Evolutionary conservation across 306 rosid species (phyloP).

Genomic region (Lupinus albus): DNA sequence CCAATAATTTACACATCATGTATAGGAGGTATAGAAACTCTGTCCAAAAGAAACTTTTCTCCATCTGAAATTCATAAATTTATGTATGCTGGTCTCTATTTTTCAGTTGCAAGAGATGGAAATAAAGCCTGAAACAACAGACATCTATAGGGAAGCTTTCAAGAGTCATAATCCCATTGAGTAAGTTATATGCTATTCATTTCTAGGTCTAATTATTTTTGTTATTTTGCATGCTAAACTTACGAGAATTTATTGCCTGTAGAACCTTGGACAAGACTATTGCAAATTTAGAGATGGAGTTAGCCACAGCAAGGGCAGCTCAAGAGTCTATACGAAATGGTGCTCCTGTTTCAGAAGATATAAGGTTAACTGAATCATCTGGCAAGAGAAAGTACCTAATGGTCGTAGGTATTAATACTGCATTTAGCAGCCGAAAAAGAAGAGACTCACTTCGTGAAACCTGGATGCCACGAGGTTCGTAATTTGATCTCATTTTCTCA

Average conservation of each 20-base stretch:
- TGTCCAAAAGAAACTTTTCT: not conserved
- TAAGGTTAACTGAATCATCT: conserved; percentile 50
- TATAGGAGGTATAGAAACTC: not conserved
- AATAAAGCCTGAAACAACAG: conserved; percentile 62
- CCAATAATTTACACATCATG: not conserved
- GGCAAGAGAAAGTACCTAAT: conserved; percentile 75
- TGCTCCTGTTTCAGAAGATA: conserved; percentile 66
- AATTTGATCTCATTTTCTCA: conserved; percentile 8
- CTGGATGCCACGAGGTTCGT: conserved; percentile 96
- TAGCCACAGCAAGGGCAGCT: conserved; percentile 85
- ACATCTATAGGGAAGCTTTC: conserved; percentile 59
- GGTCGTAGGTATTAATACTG: conserved; percentile 95
- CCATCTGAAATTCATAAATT: not conserved
- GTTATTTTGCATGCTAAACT: conserved; percentile 19
- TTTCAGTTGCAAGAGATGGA: conserved; percentile 76
- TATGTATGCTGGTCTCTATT: conserved; percentile 40
- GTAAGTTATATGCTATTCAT: conserved; percentile 54
- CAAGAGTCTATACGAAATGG: conserved; percentile 76
- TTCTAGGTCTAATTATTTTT: conserved; percentile 8
- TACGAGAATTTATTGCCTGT: conserved; percentile 24
- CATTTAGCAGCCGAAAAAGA: conserved; percentile 97
- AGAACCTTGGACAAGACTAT: conserved; percentile 88
- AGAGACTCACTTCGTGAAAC: conserved; percentile 95
- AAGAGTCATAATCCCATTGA: conserved; percentile 76
- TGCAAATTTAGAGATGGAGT: conserved; percentile 93